Base-by-base conservation (phyloP, 257 asterid species). In the Osmanthus fragrans region DNA sequence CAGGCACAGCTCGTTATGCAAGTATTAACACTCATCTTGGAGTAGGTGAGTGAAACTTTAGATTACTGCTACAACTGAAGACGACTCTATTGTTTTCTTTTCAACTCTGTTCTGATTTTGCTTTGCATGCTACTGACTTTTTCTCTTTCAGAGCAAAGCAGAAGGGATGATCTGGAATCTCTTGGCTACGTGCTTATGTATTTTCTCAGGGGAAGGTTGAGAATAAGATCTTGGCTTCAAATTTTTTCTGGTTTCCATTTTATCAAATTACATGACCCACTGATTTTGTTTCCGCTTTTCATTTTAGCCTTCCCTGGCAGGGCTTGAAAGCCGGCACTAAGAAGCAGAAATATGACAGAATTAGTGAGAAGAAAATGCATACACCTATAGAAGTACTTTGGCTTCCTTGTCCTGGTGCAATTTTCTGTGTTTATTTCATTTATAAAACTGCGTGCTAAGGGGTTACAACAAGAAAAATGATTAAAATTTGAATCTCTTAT, bases 1-100 rank as follows among this genome's bases (percentile, higher is more conserved):
- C 91, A 2, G 91, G 91, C 56, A 87, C 91, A 4, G 87, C 91
- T 69, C 89, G 91, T 49, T 87, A 87, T 81, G 91, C 89, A 11
- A 87, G 91, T 73, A 89, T 87, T 58, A 87, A 87, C 76, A 85
- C 91, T 18, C 91, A 87, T 76, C 89, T 85, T 66, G 91, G 91
- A 73, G 87, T 87, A 75, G 91, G 91, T 87, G 69, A 76, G 89
- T 58, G 60, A 75, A 77, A 63, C 72, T 21, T 18, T 30, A 21
- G 40, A 49, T 30, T 73, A 34, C 58, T 70, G 6, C 64, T 54
- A 0, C 54, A 27, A 12, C 74, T 7, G 23, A 39, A 54, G 27
- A 54, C 8, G 25, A 16, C 5, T 11, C 18, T 11, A 47, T 29
- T 76, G 21, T 64, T n/a, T 18, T 49, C 23, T 18, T 18, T 27